These are phyloP conservation scores for Cladophialophora immunda DNA, from an alignment of 2,329 filamentous ascomycete genomes.

Conservation along the genomic window DNA sequence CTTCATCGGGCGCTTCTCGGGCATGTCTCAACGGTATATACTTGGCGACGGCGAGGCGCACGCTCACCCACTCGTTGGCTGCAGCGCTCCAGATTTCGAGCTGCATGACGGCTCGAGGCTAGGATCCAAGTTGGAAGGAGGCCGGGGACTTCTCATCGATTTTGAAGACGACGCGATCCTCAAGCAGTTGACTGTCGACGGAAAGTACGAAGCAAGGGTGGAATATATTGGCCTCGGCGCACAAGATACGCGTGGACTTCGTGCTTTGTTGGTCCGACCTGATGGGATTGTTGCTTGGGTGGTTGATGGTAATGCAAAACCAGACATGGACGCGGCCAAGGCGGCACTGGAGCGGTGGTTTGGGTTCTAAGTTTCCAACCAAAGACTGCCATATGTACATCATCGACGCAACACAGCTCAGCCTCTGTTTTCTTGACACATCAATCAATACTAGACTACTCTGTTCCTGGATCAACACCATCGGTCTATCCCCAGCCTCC, in stretches of 20 bases:
- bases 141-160: conserved; percentile 40
- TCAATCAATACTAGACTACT: neutral
- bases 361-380: neutral
- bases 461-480: neutral
- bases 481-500: neutral
- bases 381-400: neutral
- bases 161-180: conserved; percentile 4
- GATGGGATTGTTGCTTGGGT: conserved; percentile 32
- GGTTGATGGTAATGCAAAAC: conserved; percentile 19
- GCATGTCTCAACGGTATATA: conserved; percentile 47
- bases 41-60: conserved; percentile 34
- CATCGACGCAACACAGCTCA: neutral
- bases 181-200: neutral
- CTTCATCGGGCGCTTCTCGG: conserved; percentile 46
- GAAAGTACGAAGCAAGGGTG: conserved; percentile 5
- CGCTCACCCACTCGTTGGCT: conserved; percentile 47
- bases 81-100: conserved; percentile 50
- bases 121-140: conserved; percentile 44
- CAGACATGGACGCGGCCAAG: conserved; percentile 22
- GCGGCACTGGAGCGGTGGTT: conserved; percentile 28
- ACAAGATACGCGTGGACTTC: conserved; percentile 9
- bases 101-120: conserved; percentile 42
- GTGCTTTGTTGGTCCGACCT: conserved; percentile 36
- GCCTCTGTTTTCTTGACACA: neutral
- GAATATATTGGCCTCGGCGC: conserved; percentile 8